A percentile compares a stretch with the other conserved stretches of the same genome.
These are phyloP conservation scores for Cochlearia excelsa DNA, from an alignment of 345 rosid genomes.

Conservation along the genomic window DNA sequence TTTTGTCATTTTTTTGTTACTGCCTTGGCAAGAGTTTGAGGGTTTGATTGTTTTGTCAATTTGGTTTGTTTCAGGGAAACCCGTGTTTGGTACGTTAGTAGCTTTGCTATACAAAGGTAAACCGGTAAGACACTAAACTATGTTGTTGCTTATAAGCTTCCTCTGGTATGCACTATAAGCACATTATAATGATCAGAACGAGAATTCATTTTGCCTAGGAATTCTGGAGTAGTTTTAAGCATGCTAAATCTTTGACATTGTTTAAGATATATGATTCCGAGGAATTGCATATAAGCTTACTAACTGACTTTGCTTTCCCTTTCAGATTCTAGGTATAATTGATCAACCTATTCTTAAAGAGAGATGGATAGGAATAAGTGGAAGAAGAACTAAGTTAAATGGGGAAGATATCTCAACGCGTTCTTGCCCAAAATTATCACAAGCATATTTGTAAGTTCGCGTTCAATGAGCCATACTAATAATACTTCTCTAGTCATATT, in stretches of 20 bases:
- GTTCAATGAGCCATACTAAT: background rate
- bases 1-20: background rate
- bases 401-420: conserved; percentile 76
- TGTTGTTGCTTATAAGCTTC: conserved; percentile 19
- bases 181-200: background rate
- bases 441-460: conserved; percentile 79
- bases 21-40: conserved; percentile 10
- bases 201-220: conserved; percentile 2
- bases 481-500: conserved; percentile 18
- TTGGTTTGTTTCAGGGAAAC: conserved; percentile 63
- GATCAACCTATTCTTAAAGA: conserved; percentile 87
- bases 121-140: conserved; percentile 59
- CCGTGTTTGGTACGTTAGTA: conserved; percentile 85
- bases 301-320: conserved; percentile 16
- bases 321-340: conserved; percentile 84
- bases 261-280: conserved; percentile 3
- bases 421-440: conserved; percentile 57
- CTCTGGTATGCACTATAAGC: conserved; percentile 10
- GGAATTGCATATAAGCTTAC: conserved; percentile 23
- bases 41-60: conserved; percentile 10
- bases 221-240: conserved; percentile 1
- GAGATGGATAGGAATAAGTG: conserved; percentile 85
- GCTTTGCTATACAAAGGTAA: conserved; percentile 70
- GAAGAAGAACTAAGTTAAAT: conserved; percentile 71
- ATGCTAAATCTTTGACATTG: conserved; percentile 10